phyloP scores from a whole-genome alignment of 2,329 filamentous ascomycete genomes.

The Colletotrichum limetticola region DNA sequence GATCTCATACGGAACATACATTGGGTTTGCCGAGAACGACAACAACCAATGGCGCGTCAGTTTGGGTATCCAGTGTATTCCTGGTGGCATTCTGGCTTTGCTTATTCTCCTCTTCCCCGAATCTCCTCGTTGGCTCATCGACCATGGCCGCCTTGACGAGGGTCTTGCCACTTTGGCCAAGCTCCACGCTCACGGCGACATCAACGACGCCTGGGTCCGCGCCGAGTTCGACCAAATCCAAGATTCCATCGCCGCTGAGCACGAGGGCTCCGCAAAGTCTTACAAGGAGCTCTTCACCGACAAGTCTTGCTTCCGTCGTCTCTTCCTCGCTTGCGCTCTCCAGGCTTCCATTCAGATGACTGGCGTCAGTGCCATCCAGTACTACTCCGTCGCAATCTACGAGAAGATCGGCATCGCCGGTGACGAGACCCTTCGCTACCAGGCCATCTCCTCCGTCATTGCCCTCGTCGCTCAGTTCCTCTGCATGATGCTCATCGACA shows the following conservation, averaged over 20 bases:
- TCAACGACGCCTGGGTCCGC: slow-evolving; percentile 74
- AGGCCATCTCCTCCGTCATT: slow-evolving; percentile 79
- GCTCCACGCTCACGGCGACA: slow-evolving; percentile 76
- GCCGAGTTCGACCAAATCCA: slow-evolving; percentile 80
- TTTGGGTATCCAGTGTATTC: slow-evolving; percentile 77
- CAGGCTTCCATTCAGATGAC: slow-evolving; percentile 34
- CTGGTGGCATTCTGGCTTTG: slow-evolving; percentile 70
- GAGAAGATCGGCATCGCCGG: slow-evolving; percentile 74
- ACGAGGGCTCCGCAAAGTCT: slow-evolving; percentile 75
- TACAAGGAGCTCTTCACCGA: slow-evolving; percentile 75
- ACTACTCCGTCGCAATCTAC: slow-evolving; percentile 77
- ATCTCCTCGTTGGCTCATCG: slow-evolving; percentile 79
- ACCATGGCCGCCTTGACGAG: slow-evolving; percentile 72
- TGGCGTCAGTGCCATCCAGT: slow-evolving; percentile 71
- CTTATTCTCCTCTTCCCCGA: slow-evolving; percentile 80
- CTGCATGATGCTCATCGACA: slow-evolving; percentile 77
- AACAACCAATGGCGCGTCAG: slow-evolving; percentile 49
- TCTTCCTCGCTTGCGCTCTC: slow-evolving; percentile 73
- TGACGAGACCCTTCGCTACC: slow-evolving; percentile 76
- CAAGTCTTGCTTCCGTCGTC: slow-evolving; percentile 73
- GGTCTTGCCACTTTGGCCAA: slow-evolving; percentile 74
- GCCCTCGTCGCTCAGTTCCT: slow-evolving; percentile 75
- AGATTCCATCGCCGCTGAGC: slow-evolving; percentile 71
- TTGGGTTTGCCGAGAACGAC: slow-evolving; percentile 42
- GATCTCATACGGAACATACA: slow-evolving; percentile 70